phyloP scores from a whole-genome alignment of 768 basidiomycete genomes.

The Glaciozyma antarctica region DNA sequence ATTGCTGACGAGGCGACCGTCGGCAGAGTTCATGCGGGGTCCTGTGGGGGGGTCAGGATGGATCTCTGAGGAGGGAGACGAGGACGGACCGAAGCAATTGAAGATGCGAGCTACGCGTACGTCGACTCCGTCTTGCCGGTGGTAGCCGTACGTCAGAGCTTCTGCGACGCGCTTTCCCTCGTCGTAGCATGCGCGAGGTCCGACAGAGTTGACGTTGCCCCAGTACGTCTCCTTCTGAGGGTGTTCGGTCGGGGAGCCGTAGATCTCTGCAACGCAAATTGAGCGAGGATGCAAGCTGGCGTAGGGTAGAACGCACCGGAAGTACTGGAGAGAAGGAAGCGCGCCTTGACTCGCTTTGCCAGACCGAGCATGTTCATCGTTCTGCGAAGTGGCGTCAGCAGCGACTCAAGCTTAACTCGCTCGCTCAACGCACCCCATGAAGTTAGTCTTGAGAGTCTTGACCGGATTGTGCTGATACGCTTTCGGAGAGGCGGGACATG shows the following conservation, averaged over 20 bases:
- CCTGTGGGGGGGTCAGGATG: not conserved
- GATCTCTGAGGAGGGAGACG: not conserved
- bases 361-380: constrained; percentile 98
- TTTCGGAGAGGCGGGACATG: constrained; percentile 59
- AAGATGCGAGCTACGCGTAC: constrained; percentile 97
- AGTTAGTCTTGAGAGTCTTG: constrained; percentile 97
- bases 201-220: constrained; percentile 88
- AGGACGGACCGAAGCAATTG: constrained; percentile 69
- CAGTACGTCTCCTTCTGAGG: constrained; percentile 54
- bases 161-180: constrained; percentile 99
- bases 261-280: constrained; percentile 60
- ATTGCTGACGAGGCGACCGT: constrained; percentile 97
- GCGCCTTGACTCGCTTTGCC: constrained; percentile 92
- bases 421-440: constrained; percentile 54
- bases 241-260: constrained; percentile 96
- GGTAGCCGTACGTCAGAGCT: constrained; percentile 92
- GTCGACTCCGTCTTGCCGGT: constrained; percentile 86
- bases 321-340: constrained; percentile 90
- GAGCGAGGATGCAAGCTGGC: not conserved
- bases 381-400: not conserved
- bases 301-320: constrained; percentile 53
- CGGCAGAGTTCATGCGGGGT: constrained; percentile 70
- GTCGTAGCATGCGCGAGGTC: constrained; percentile 97
- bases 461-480: constrained; percentile 91
- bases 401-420: not conserved